Percentiles rank a stretch among this genome's conserved stretches.
phyloP scores from a whole-genome alignment of 108 stramenopile species.

The Cyclotella choctawhatcheeana region DNA sequence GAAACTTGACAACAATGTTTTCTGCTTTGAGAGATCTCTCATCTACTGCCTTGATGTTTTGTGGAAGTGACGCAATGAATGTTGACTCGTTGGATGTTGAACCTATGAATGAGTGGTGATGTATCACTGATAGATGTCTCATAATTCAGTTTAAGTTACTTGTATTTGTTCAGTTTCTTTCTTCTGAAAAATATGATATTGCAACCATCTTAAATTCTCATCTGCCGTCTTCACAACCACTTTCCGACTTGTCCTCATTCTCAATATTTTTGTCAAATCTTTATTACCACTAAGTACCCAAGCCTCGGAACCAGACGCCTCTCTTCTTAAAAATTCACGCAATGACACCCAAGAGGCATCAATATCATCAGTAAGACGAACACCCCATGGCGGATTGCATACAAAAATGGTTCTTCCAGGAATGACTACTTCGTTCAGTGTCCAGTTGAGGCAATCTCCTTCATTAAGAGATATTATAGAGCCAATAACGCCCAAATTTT shows the following conservation, averaged over 20 bases:
- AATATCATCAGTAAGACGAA: constrained; percentile 75
- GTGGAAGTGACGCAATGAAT: neutral
- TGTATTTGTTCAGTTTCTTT: constrained; percentile 9
- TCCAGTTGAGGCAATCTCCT: constrained; percentile 71
- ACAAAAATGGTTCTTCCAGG: constrained; percentile 55
- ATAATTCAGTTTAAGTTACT: neutral
- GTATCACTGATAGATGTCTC: neutral
- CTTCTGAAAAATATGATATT: constrained; percentile 61
- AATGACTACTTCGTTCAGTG: constrained; percentile 22
- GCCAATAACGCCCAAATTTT: constrained; percentile 59
- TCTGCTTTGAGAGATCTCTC: constrained; percentile 17
- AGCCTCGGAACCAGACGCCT: constrained; percentile 61
- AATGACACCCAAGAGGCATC: constrained; percentile 79
- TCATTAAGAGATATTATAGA: constrained; percentile 57
- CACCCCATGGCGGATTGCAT: constrained; percentile 87
- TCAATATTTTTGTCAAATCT: constrained; percentile 63
- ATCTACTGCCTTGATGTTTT: constrained; percentile 14
- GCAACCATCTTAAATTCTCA: constrained; percentile 83
- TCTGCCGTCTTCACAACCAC: constrained; percentile 75
- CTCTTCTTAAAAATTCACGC: constrained; percentile 64
- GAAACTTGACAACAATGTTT: constrained; percentile 9
- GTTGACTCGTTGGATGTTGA: constrained; percentile 23
- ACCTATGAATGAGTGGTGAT: neutral
- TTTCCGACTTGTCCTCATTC: constrained; percentile 66
- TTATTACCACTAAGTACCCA: constrained; percentile 85